A percentile compares a stretch with the other conserved stretches of the same genome.
These are phyloP conservation scores for Lojkania enalia DNA, from an alignment of 2,329 filamentous ascomycete species.

Conservation along the genomic window DNA sequence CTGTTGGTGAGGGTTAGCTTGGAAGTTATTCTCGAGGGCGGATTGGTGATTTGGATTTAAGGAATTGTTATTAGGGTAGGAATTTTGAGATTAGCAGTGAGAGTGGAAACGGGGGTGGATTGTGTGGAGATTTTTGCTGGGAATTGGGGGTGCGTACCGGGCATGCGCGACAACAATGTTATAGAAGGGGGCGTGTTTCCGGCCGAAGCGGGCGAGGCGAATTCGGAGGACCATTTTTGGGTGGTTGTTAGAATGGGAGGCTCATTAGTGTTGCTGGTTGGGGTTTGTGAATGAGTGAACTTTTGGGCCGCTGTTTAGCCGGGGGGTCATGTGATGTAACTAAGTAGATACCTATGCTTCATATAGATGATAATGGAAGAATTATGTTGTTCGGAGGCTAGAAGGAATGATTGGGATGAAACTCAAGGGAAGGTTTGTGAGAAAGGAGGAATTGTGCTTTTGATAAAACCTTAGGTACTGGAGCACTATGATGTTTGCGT, in stretches of 20 bases:
- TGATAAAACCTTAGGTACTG: too few relatives aligned
- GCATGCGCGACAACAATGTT: slow-evolving; percentile 97
- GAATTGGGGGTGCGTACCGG: slow-evolving; percentile 59
- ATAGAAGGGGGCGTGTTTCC: slow-evolving; percentile 86
- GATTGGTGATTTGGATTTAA: background rate
- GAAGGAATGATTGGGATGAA: too few relatives aligned
- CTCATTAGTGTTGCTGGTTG: background rate
- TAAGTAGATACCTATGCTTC: too few relatives aligned
- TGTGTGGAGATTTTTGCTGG: slow-evolving; percentile 1
- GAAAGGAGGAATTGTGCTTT: too few relatives aligned
- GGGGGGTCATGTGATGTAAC: slow-evolving; percentile 22
- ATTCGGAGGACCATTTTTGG: slow-evolving; percentile 86
- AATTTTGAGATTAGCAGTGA: background rate
- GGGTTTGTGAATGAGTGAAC: background rate
- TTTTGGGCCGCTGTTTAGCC: slow-evolving; percentile 18
- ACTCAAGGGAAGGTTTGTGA: too few relatives aligned
- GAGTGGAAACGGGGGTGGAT: background rate
- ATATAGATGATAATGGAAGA: too few relatives aligned
- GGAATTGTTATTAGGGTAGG: background rate
- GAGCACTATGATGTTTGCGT: too few relatives aligned
- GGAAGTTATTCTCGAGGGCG: background rate
- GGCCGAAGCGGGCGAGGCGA: slow-evolving; percentile 90
- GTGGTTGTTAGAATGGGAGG: background rate
- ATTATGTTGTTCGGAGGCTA: too few relatives aligned
- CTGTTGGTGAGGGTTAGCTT: slow-evolving; percentile 49